These are phyloP conservation scores for Blumeriella jaapii DNA, from an alignment of 2,329 filamentous ascomycete species.

Conservation along the genomic window DNA sequence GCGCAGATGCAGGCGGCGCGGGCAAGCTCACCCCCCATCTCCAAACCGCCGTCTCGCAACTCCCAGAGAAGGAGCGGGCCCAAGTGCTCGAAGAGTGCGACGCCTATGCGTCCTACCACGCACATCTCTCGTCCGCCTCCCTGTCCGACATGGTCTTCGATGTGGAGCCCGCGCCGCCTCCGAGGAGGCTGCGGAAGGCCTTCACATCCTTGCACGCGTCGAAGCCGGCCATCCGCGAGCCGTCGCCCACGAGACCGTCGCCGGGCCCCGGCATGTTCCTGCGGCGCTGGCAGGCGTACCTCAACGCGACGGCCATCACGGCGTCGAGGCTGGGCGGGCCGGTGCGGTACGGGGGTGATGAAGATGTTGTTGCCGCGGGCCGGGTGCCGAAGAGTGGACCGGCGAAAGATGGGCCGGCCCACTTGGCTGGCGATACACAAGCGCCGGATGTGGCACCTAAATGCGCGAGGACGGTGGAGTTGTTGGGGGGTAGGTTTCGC, in stretches of 20 bases:
- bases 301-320: slow-evolving; percentile 60
- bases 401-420: slow-evolving; percentile 1
- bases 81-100: slow-evolving; percentile 42
- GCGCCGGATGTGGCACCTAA: slow-evolving; percentile 1
- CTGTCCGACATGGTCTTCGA: slow-evolving; percentile 3
- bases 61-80: slow-evolving; percentile 36
- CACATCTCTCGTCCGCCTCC: slow-evolving; percentile 35
- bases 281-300: slow-evolving; percentile 57
- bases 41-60: slow-evolving; percentile 17
- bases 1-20: neutral
- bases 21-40: slow-evolving; percentile 9
- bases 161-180: slow-evolving; percentile 5
- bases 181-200: slow-evolving; percentile 10
- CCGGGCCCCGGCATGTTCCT: slow-evolving; percentile 61
- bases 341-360: slow-evolving; percentile 3
- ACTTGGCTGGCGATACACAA: slow-evolving; percentile 1
- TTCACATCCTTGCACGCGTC: slow-evolving; percentile 3
- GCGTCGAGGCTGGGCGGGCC: slow-evolving; percentile 29
- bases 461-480: slow-evolving; percentile 2
- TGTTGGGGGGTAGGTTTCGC: slow-evolving; percentile 1
- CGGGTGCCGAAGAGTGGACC: neutral
- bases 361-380: slow-evolving; percentile 1
- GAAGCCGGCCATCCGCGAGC: slow-evolving; percentile 25
- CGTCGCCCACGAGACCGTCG: slow-evolving; percentile 13
- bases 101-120: slow-evolving; percentile 49